These are phyloP conservation scores for Chrysanthemum seticuspe DNA, from an alignment of 129 eudicot genomes.

Conservation along the genomic window DNA sequence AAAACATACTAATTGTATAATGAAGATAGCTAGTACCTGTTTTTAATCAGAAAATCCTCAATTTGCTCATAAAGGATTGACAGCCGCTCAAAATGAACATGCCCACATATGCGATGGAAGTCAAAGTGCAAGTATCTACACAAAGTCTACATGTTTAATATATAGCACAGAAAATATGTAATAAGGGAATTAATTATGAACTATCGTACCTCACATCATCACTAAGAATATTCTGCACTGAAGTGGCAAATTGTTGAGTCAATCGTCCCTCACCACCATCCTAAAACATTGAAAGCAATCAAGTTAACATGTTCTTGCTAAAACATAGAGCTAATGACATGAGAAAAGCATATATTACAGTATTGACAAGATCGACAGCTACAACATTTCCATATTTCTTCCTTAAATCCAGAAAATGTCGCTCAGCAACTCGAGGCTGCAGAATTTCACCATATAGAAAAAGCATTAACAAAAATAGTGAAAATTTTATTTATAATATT, in stretches of 20 bases:
- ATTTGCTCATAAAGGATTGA: constrained; percentile 87
- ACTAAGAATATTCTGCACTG: constrained; percentile 66
- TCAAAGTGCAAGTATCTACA: constrained; percentile 91
- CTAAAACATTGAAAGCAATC: constrained; percentile 35
- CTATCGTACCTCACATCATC: constrained; percentile 74
- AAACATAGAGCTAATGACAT: neutral
- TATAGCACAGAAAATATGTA: neutral
- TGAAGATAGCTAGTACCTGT: constrained; percentile 46
- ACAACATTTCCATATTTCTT: constrained; percentile 93
- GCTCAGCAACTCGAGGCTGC: constrained; percentile 84
- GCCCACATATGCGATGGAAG: constrained; percentile 91
- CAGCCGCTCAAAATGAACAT: constrained; percentile 76
- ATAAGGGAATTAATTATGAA: neutral
- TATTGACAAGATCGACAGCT: constrained; percentile 90
- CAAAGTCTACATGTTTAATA: constrained; percentile 26
- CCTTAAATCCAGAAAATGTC: constrained; percentile 85
- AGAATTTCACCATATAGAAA: constrained; percentile 12
- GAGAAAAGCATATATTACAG: constrained; percentile 36
- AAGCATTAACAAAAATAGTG: neutral
- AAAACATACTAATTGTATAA: neutral
- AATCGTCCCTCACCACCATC: constrained; percentile 88
- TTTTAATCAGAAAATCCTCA: constrained; percentile 68
- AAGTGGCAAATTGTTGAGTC: constrained; percentile 53
- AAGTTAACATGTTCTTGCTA: constrained; percentile 15
- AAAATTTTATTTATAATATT: neutral